Percentiles rank a stretch among this genome's conserved stretches.
Conservation (phyloP, 1,284 basidiomycete genomes). For the Macrocystidia cucumis region DNA sequence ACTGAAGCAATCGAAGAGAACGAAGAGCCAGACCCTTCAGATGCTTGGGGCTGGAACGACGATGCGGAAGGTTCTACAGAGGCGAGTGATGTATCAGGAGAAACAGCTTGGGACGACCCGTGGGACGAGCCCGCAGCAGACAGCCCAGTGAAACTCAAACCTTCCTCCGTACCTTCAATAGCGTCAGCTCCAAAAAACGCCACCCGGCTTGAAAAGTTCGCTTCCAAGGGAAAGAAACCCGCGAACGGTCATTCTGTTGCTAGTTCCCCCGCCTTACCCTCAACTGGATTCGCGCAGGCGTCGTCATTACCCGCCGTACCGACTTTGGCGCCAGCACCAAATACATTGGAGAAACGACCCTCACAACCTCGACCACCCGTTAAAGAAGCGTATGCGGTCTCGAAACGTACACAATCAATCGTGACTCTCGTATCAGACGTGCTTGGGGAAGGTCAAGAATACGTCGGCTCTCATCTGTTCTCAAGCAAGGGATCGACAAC, state of each 20-base stretch:
- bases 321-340: slow-evolving; percentile 3
- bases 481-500: slow-evolving; percentile 17
- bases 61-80: slow-evolving; percentile 18
- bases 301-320: not conserved
- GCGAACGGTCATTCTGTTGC: slow-evolving; percentile 21
- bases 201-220: slow-evolving; percentile 49
- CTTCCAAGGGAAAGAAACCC: slow-evolving; percentile 42
- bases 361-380: slow-evolving; percentile 13
- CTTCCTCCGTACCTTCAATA: slow-evolving; percentile 20
- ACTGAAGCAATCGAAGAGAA: slow-evolving; percentile 13
- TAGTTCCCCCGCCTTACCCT: slow-evolving; percentile 12
- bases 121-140: slow-evolving; percentile 39
- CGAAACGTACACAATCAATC: slow-evolving; percentile 46
- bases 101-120: slow-evolving; percentile 45
- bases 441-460: slow-evolving; percentile 50
- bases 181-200: slow-evolving; percentile 41
- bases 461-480: slow-evolving; percentile 49
- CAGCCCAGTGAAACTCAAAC: slow-evolving; percentile 14
- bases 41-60: slow-evolving; percentile 67
- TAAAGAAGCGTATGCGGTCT: slow-evolving; percentile 55
- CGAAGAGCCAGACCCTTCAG: slow-evolving; percentile 30
- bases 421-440: slow-evolving; percentile 51
- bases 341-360: slow-evolving; percentile 8
- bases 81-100: slow-evolving; percentile 18
- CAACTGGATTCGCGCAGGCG: not conserved